A percentile compares a stretch with the other conserved stretches of the same genome.
These are phyloP conservation scores for Quercus cerris DNA, from an alignment of 306 rosid species.

Conservation along the genomic window DNA sequence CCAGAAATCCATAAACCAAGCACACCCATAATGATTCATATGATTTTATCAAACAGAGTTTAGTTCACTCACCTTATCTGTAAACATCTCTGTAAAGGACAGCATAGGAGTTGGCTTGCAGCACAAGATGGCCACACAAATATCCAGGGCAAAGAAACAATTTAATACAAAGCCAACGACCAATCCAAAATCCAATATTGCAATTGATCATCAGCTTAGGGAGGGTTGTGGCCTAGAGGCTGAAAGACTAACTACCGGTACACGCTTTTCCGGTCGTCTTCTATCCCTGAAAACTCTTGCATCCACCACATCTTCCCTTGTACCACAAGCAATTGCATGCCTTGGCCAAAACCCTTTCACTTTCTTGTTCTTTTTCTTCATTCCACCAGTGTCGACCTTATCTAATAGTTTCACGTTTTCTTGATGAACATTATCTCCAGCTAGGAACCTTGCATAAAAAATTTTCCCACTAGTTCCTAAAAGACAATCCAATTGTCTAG, in stretches of 20 bases:
- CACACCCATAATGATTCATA: background rate
- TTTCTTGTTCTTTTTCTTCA: constrained; percentile 23
- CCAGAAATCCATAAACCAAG: too few species aligned
- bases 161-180: background rate
- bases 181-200: background rate
- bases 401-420: background rate
- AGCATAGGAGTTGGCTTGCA: too few species aligned
- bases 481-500: constrained; percentile 41
- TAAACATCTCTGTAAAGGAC: background rate
- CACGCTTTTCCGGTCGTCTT: constrained; percentile 13
- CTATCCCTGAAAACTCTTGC: background rate
- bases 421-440: background rate
- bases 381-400: background rate
- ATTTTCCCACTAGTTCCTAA: constrained; percentile 27
- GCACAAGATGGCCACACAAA: too few species aligned
- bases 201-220: constrained; percentile 7
- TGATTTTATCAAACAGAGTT: background rate
- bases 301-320: constrained; percentile 52
- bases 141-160: background rate
- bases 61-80: background rate
- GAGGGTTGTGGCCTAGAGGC: constrained; percentile 18
- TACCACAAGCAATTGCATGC: constrained; percentile 48
- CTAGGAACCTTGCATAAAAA: background rate
- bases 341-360: constrained; percentile 37
- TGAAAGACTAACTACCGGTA: background rate